Percentiles rank a stretch among this genome's conserved stretches.
These are phyloP conservation scores for Cystobasidium slooffiae DNA, from an alignment of 1,284 basidiomycete species.

Conservation along the genomic window DNA sequence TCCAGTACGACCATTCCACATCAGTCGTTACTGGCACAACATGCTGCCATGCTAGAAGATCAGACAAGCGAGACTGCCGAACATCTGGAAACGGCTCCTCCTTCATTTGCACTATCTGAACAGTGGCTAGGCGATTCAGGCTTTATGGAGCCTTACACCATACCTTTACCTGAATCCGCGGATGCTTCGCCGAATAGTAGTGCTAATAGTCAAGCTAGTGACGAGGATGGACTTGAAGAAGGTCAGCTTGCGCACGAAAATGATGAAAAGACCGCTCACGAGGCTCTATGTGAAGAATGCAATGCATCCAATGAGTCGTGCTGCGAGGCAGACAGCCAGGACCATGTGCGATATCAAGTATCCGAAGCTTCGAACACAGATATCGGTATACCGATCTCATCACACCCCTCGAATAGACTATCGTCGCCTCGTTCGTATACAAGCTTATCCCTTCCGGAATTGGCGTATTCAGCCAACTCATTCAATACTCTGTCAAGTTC, in stretches of 20 bases:
- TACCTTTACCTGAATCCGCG: slow-evolving; percentile 44
- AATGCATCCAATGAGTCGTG: not conserved
- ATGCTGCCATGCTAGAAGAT: slow-evolving; percentile 2
- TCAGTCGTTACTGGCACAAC: not conserved
- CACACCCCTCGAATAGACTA: not conserved
- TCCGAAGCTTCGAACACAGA: not conserved
- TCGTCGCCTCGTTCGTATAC: slow-evolving; percentile 8
- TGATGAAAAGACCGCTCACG: not conserved
- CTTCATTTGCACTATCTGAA: not conserved
- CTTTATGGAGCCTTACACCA: slow-evolving; percentile 40
- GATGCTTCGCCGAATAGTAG: slow-evolving; percentile 22
- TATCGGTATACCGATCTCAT: not conserved
- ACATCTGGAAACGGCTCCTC: not conserved
- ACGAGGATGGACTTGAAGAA: slow-evolving; percentile 5
- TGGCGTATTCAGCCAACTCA: slow-evolving; percentile 21
- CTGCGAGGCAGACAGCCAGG: not conserved
- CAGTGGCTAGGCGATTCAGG: slow-evolving; percentile 16
- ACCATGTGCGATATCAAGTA: not conserved
- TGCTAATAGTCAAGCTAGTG: slow-evolving; percentile 14
- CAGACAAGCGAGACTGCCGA: not conserved
- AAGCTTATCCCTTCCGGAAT: slow-evolving; percentile 4
- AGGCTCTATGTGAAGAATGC: not conserved
- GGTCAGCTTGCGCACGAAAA: not conserved
- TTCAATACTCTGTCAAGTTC: slow-evolving; percentile 17
- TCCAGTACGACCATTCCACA: not conserved